phyloP scores from a whole-genome alignment of 2,329 filamentous ascomycete species.

The Hymenoscyphus occultus region DNA sequence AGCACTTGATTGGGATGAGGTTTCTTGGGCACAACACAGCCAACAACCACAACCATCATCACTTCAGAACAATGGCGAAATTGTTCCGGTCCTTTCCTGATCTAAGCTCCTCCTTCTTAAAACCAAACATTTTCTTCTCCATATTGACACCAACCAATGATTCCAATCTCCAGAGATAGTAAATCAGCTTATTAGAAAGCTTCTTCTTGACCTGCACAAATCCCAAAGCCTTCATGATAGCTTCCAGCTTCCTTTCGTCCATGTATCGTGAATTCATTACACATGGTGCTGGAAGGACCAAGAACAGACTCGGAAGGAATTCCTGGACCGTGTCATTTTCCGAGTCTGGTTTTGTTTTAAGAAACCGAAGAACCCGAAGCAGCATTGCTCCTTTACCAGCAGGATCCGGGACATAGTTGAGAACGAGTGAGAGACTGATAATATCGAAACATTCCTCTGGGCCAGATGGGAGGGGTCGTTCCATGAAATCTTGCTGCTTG shows the following conservation, averaged over 20 bases:
- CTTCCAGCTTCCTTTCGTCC: slow-evolving; percentile 63
- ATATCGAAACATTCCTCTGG: slow-evolving; percentile 74
- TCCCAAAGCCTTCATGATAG: slow-evolving; percentile 75
- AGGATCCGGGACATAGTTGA: slow-evolving; percentile 89
- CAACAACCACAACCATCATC: slow-evolving; percentile 11
- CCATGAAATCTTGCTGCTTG: slow-evolving; percentile 89
- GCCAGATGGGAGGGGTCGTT: slow-evolving; percentile 66
- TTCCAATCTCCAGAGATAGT: slow-evolving; percentile 72
- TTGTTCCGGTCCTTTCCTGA: slow-evolving; percentile 81
- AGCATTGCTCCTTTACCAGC: slow-evolving; percentile 80
- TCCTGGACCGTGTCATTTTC: slow-evolving; percentile 23
- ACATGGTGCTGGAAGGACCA: slow-evolving; percentile 87
- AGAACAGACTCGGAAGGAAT: slow-evolving; percentile 70
- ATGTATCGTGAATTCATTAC: slow-evolving; percentile 89
- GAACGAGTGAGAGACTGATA: slow-evolving; percentile 84
- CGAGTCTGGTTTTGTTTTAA: slow-evolving; percentile 43
- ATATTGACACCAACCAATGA: slow-evolving; percentile 5
- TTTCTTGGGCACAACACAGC: slow-evolving; percentile 5
- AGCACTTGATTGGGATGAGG: slow-evolving; percentile 20
- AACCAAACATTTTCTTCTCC: slow-evolving; percentile 38
- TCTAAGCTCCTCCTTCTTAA: slow-evolving; percentile 73
- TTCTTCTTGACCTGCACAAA: slow-evolving; percentile 67
- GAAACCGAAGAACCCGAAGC: slow-evolving; percentile 67
- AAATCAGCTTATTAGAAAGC: slow-evolving; percentile 77
- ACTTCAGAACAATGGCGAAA: slow-evolving; percentile 72